Percentiles rank a stretch among this genome's conserved stretches.
Evolutionary conservation across 495 filamentous ascomycete genomes (phyloP).

Genomic region (Xylaria castorea): DNA sequence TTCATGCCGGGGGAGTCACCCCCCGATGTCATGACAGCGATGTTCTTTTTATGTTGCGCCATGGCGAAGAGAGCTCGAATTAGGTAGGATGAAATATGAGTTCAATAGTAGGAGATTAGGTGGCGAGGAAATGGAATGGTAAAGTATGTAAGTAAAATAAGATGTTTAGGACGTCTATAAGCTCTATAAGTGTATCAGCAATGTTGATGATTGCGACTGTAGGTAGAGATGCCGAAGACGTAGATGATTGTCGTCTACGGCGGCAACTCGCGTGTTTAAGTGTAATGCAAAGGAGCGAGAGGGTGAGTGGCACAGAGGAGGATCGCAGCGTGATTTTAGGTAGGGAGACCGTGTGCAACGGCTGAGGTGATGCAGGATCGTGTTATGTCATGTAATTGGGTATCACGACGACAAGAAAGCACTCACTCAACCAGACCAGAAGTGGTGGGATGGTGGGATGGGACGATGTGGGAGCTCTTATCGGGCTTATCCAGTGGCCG

Average conservation of each 20-base stretch:
- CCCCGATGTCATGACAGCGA: conserved; percentile 95
- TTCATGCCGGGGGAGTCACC: conserved; percentile 99
- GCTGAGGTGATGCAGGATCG: conserved; percentile 19
- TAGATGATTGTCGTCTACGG: background rate
- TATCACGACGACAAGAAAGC: conserved; percentile 24
- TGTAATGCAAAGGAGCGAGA: conserved; percentile 7
- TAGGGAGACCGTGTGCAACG: background rate
- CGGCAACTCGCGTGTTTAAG: conserved; percentile 16
- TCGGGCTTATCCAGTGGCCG: conserved; percentile 20
- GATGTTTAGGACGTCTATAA: background rate
- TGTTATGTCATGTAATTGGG: conserved; percentile 25
- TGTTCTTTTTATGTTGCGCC: conserved; percentile 69
- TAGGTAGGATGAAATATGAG: background rate
- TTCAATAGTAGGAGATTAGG: background rate
- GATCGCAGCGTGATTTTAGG: conserved; percentile 3
- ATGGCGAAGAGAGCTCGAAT: conserved; percentile 36
- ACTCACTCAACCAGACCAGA: background rate
- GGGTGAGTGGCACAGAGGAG: conserved; percentile 7
- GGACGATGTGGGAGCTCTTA: conserved; percentile 26
- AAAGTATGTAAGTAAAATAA: background rate
- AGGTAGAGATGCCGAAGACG: background rate
- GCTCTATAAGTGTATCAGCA: background rate
- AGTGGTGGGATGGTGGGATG: conserved; percentile 23
- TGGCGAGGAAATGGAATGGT: background rate
- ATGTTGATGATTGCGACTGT: background rate